Evolutionary conservation across 768 basidiomycete species (phyloP).

Genomic region (Boletus fagicola): DNA sequence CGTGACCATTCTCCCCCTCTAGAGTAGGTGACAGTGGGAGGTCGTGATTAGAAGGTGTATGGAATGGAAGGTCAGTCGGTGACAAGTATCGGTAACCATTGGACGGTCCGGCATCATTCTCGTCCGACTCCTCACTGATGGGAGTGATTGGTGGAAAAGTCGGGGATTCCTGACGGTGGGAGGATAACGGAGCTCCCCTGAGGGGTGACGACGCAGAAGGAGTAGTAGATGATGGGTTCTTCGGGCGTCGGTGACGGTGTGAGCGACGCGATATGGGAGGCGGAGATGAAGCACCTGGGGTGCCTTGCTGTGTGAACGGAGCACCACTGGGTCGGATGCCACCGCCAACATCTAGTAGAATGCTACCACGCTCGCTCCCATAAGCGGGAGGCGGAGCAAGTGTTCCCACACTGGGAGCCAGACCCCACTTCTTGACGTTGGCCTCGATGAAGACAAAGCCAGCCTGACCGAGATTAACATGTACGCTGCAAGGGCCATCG

Average conservation of each 20-base stretch:
- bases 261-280: constrained; percentile 48
- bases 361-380: constrained; percentile 94
- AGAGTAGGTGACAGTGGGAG: constrained; percentile 41
- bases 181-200: constrained; percentile 46
- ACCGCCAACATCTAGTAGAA: constrained; percentile 84
- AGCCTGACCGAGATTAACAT: constrained; percentile 96
- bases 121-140: constrained; percentile 63
- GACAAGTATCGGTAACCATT: constrained; percentile 52
- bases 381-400: constrained; percentile 97
- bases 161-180: constrained; percentile 46
- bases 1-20: constrained; percentile 24
- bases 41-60: constrained; percentile 47
- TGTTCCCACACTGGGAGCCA: constrained; percentile 96
- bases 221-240: constrained; percentile 36
- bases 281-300: constrained; percentile 46
- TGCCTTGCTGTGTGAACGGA: constrained; percentile 41
- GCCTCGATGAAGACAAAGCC: constrained; percentile 99
- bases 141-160: constrained; percentile 73
- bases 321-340: constrained; percentile 36
- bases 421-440: constrained; percentile 99
- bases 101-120: constrained; percentile 51
- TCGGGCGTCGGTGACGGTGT: constrained; percentile 59
- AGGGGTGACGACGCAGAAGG: constrained; percentile 66
- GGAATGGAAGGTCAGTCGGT: constrained; percentile 63
- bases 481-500: constrained; percentile 93